Conservation (phyloP, 2,329 filamentous ascomycete species). For the Colletotrichum spaethianum region DNA sequence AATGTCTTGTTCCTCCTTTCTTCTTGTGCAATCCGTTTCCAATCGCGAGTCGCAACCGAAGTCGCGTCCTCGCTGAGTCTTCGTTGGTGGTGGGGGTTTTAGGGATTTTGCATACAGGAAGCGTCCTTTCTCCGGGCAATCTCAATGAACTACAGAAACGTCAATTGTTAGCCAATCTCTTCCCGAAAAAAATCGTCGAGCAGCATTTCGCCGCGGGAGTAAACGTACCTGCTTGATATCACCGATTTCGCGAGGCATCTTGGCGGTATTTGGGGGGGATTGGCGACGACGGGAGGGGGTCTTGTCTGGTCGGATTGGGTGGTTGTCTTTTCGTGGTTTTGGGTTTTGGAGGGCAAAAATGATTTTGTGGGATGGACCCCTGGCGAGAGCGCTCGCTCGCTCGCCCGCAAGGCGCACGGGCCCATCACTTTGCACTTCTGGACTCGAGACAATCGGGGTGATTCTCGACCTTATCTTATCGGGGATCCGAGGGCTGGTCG, state of each 20-base stretch:
- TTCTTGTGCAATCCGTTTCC: slow-evolving; percentile 24
- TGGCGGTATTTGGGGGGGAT: slow-evolving; percentile 66
- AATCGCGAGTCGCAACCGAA: not conserved
- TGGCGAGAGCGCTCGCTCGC: slow-evolving; percentile 15
- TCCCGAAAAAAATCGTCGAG: not conserved
- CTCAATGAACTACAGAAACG: slow-evolving; percentile 88
- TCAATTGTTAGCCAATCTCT: slow-evolving; percentile 46
- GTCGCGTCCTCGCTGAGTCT: not conserved
- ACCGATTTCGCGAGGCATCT: slow-evolving; percentile 97
- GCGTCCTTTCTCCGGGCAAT: slow-evolving; percentile 99
- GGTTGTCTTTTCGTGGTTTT: slow-evolving; percentile 34
- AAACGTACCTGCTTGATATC: slow-evolving; percentile 88
- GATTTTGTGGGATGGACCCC: slow-evolving; percentile 44
- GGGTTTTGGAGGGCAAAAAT: slow-evolving; percentile 42
- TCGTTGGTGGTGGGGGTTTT: not conserved
- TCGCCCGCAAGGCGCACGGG: slow-evolving; percentile 29
- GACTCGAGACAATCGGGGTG: not conserved
- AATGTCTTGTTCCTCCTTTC: slow-evolving; percentile 7
- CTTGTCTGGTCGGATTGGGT: slow-evolving; percentile 30
- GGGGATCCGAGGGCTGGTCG: not conserved
- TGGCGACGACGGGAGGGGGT: slow-evolving; percentile 40
- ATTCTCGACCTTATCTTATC: slow-evolving; percentile 25
- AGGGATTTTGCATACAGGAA: slow-evolving; percentile 81
- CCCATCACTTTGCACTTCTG: slow-evolving; percentile 1
- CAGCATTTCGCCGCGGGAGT: slow-evolving; percentile 16